Evolutionary conservation across 352 stramenopile species (phyloP), one percentile per base, ranked within the genome.

Genomic region (Aphanomyces invadans): DNA sequence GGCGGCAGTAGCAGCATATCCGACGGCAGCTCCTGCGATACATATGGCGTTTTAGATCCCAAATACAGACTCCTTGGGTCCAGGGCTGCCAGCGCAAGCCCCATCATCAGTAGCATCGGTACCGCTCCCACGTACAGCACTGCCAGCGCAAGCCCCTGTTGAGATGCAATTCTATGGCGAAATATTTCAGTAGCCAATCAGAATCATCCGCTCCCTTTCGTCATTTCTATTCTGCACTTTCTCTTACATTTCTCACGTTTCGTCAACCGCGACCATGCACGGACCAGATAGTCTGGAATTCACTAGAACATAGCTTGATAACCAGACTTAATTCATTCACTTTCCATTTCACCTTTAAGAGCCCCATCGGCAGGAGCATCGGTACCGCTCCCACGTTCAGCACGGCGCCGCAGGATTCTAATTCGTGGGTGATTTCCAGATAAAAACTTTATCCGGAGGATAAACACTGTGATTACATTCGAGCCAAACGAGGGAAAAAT

Each of bases 11-110:
- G 49, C 49, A n/a, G 9, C 2, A 59, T 26, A n/a, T 67, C 60
- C 19, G 54, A 52, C 33, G 60, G 42, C 23, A 51, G 28, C 10
- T 32, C 36, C 45, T 67, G 60, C 19, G 60, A 57, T 23, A 59
- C 56, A 33, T 67, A 67, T 21, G 60, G 60, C 38, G 60, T 67
- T 44, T 67, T 67, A 31, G 60, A 45, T 28, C 28, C 60, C 11
- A 67, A 26, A 4, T 31, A n/a, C 42, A 42, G 7, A 15, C 36
- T 42, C 36, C 36, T 42, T 15, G 36, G 36, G 36, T 42, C 36
- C n/a, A n/a, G n/a, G 36, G 15, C 36, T 42, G 7, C 36, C 36
- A 15, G 15, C 36, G 36, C 15, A 42, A 15, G 15, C 15, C 36
- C 7, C 7, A 42, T 42, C 7, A 15, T 15, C 7, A 15, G 36